Percentiles rank a stretch among this genome's conserved stretches.
Evolutionary conservation across 306 rosid species (phyloP).

Genomic region (Albizia julibrissin): DNA sequence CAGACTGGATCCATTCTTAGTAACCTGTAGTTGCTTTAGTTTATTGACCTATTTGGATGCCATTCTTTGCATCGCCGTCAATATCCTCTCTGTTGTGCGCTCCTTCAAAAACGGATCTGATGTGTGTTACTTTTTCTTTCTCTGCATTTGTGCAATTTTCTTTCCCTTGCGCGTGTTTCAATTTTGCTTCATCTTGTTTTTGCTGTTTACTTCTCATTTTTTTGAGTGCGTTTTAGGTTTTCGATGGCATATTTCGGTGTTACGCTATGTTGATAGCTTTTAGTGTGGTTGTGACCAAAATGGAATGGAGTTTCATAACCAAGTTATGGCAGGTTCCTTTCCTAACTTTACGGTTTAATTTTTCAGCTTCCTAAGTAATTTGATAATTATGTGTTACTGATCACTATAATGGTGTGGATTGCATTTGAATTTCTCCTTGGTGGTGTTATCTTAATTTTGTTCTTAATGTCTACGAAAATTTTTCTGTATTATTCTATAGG

Average conservation of each 20-base stretch:
- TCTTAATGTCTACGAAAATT: slow-evolving; percentile 18
- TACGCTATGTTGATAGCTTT: slow-evolving; percentile 57
- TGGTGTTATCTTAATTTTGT: background rate
- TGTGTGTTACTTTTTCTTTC: slow-evolving; percentile 26
- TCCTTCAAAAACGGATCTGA: slow-evolving; percentile 62
- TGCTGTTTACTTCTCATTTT: background rate
- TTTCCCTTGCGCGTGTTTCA: background rate
- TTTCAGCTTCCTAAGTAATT: background rate
- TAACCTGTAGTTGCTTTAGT: slow-evolving; percentile 60
- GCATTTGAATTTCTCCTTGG: background rate
- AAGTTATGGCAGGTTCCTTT: no score
- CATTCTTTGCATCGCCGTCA: slow-evolving; percentile 64
- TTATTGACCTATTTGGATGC: slow-evolving; percentile 53
- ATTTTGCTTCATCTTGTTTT: background rate
- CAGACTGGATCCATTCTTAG: slow-evolving; percentile 55
- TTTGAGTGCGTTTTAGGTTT: slow-evolving; percentile 41
- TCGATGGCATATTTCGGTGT: slow-evolving; percentile 83
- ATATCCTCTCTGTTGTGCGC: slow-evolving; percentile 64
- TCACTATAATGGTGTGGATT: background rate
- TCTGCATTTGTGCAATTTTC: background rate
- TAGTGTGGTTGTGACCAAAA: slow-evolving; percentile 69
- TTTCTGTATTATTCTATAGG: slow-evolving; percentile 41
- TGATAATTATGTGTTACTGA: background rate
- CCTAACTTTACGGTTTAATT: no score
- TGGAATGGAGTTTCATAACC: slow-evolving; percentile 52